These are phyloP conservation scores for Malassezia arunalokei DNA, from an alignment of 1,284 basidiomycete species.

Conservation along the genomic window DNA sequence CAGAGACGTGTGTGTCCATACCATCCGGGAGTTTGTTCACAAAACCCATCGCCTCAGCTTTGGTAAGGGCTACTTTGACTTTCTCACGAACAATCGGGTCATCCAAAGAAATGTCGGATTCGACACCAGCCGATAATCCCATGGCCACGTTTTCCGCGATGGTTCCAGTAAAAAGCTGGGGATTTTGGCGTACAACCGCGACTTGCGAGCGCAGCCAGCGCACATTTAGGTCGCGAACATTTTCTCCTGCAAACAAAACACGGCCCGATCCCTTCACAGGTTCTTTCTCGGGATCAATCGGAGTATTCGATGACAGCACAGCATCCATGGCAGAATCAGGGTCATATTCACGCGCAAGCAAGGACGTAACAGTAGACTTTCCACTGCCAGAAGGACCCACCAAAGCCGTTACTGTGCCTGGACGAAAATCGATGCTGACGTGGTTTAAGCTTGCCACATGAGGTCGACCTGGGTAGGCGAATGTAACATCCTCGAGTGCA, in stretches of 20 bases:
- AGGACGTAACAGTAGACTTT: slow-evolving; percentile 48
- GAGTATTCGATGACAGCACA: not conserved
- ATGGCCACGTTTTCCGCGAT: slow-evolving; percentile 43
- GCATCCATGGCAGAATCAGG: slow-evolving; percentile 33
- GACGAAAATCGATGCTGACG: slow-evolving; percentile 26
- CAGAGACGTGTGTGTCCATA: slow-evolving; percentile 45
- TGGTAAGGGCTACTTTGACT: slow-evolving; percentile 36
- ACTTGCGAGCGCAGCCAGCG: slow-evolving; percentile 48
- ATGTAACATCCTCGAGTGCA: slow-evolving; percentile 31
- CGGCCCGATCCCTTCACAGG: slow-evolving; percentile 24
- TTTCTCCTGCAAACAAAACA: slow-evolving; percentile 40
- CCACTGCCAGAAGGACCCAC: slow-evolving; percentile 42
- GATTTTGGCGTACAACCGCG: slow-evolving; percentile 49
- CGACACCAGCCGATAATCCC: slow-evolving; percentile 25
- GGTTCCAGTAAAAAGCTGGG: slow-evolving; percentile 41
- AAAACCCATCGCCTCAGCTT: slow-evolving; percentile 49
- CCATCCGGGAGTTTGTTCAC: slow-evolving; percentile 45
- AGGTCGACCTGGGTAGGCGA: slow-evolving; percentile 37
- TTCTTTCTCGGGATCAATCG: slow-evolving; percentile 2
- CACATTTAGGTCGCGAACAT: slow-evolving; percentile 46
- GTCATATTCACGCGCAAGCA: slow-evolving; percentile 48
- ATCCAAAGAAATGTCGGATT: slow-evolving; percentile 12
- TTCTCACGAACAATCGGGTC: slow-evolving; percentile 30
- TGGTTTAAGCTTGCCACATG: slow-evolving; percentile 26
- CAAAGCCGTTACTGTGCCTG: slow-evolving; percentile 45